These are phyloP conservation scores for Senna tora DNA, from an alignment of 306 rosid genomes.

Conservation along the genomic window DNA sequence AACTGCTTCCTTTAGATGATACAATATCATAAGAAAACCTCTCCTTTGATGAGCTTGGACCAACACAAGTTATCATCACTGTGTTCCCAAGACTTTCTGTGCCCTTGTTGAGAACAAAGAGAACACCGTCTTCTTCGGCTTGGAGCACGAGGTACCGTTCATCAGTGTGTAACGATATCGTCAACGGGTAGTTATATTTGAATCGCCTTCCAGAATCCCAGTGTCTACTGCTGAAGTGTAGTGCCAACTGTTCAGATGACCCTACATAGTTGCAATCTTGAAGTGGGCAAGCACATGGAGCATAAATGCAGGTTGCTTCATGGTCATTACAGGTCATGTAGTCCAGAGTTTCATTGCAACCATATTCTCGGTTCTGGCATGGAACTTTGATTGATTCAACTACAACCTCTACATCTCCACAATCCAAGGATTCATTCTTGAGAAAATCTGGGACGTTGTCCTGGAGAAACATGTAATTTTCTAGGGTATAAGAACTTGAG, in stretches of 20 bases:
- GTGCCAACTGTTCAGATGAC: slow-evolving; percentile 36
- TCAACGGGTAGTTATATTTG: slow-evolving; percentile 37
- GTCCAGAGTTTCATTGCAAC: slow-evolving; percentile 44
- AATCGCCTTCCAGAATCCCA: slow-evolving; percentile 51
- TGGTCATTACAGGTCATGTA: slow-evolving; percentile 32
- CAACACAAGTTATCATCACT: slow-evolving; percentile 41
- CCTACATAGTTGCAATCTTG: slow-evolving; percentile 39
- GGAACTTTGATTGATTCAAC: slow-evolving; percentile 37
- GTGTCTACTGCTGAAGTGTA: slow-evolving; percentile 46
- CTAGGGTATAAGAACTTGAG: background rate
- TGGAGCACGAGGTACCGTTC: slow-evolving; percentile 46
- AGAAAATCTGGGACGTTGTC: slow-evolving; percentile 29
- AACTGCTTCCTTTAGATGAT: slow-evolving; percentile 38
- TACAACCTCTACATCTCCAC: slow-evolving; percentile 27
- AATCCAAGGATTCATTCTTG: slow-evolving; percentile 21
- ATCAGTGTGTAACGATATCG: slow-evolving; percentile 31
- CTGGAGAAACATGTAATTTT: slow-evolving; percentile 22
- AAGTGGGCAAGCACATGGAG: slow-evolving; percentile 53
- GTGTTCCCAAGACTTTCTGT: slow-evolving; percentile 32
- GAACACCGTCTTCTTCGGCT: slow-evolving; percentile 46
- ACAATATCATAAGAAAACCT: slow-evolving; percentile 38
- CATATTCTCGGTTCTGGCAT: slow-evolving; percentile 36
- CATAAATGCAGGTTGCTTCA: slow-evolving; percentile 39
- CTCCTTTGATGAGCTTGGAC: slow-evolving; percentile 37
- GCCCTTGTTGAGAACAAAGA: slow-evolving; percentile 45